These are phyloP conservation scores for Epichloe glyceriae DNA, from an alignment of 2,329 filamentous ascomycete species.

Conservation along the genomic window DNA sequence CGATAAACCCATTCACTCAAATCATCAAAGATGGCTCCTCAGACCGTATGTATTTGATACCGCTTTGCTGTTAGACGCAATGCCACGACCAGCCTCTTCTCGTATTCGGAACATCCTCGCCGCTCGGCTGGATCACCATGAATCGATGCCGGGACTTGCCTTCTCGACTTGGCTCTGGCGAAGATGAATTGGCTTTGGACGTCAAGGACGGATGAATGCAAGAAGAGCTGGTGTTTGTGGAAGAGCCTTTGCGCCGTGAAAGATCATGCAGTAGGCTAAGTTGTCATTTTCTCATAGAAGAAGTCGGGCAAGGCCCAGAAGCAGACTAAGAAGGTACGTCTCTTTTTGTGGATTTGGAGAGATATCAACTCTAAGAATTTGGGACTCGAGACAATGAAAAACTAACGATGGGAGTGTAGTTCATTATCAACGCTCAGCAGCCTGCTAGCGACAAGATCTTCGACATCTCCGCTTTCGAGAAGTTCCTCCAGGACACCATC, in stretches of 20 bases:
- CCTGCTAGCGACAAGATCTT: constrained; percentile 99
- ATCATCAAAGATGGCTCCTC: constrained; percentile 63
- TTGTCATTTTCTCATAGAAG: constrained; percentile 41
- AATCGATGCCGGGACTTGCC: not conserved
- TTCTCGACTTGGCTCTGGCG: not conserved
- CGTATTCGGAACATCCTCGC: not conserved
- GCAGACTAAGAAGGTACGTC: constrained; percentile 68
- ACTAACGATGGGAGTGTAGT: constrained; percentile 38
- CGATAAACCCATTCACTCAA: constrained; percentile 13
- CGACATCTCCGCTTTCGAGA: constrained; percentile 96
- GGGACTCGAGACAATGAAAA: not conserved
- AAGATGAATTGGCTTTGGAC: not conserved
- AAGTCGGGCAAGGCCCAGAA: constrained; percentile 62
- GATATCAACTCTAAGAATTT: too few species aligned
- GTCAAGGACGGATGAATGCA: not conserved
- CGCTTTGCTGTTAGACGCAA: constrained; percentile 79
- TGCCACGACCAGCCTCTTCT: not conserved
- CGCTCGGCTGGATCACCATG: not conserved
- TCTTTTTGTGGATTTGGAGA: too few species aligned
- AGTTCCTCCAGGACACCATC: constrained; percentile 99
- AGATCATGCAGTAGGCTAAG: constrained; percentile 90
- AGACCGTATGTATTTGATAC: constrained; percentile 72
- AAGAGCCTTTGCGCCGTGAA: constrained; percentile 4
- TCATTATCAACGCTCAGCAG: constrained; percentile 98
- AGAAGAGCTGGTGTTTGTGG: not conserved